Evolutionary conservation across 148 eudicot species (phyloP).

Genomic region (Chenopodium suecicum): DNA sequence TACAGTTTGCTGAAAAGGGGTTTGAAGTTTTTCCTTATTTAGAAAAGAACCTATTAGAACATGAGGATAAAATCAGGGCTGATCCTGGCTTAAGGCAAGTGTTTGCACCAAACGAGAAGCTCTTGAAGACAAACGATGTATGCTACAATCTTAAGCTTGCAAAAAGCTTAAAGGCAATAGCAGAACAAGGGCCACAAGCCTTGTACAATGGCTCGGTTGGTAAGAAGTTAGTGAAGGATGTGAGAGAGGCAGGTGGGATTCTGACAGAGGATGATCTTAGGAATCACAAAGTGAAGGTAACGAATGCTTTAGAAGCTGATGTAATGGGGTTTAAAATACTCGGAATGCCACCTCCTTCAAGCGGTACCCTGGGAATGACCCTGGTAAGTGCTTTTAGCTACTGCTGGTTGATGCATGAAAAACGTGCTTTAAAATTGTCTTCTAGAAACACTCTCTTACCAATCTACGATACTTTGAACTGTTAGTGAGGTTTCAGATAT

Average conservation of each 20-base stretch:
- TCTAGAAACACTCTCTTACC: neutral
- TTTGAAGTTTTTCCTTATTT: slow-evolving; percentile 65
- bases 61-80: slow-evolving; percentile 33
- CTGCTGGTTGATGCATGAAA: too few relatives aligned
- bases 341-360: slow-evolving; percentile 97
- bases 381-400: slow-evolving; percentile 45
- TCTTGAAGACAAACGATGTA: slow-evolving; percentile 66
- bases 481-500: neutral
- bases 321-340: slow-evolving; percentile 67
- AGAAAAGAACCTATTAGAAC: slow-evolving; percentile 29
- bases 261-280: slow-evolving; percentile 82
- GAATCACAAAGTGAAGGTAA: slow-evolving; percentile 54
- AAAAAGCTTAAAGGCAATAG: slow-evolving; percentile 52
- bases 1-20: slow-evolving; percentile 63
- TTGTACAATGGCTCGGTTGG: slow-evolving; percentile 75
- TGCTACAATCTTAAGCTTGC: slow-evolving; percentile 78
- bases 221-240: slow-evolving; percentile 67
- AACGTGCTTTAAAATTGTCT: neutral
- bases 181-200: slow-evolving; percentile 67
- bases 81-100: slow-evolving; percentile 72
- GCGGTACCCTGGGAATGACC: slow-evolving; percentile 83
- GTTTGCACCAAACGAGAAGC: slow-evolving; percentile 72
- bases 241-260: slow-evolving; percentile 75
- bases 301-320: slow-evolving; percentile 52
- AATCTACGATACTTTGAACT: neutral